phyloP scores from a whole-genome alignment of 2,329 filamentous ascomycete species.

The Neocucurbitaria cava region DNA sequence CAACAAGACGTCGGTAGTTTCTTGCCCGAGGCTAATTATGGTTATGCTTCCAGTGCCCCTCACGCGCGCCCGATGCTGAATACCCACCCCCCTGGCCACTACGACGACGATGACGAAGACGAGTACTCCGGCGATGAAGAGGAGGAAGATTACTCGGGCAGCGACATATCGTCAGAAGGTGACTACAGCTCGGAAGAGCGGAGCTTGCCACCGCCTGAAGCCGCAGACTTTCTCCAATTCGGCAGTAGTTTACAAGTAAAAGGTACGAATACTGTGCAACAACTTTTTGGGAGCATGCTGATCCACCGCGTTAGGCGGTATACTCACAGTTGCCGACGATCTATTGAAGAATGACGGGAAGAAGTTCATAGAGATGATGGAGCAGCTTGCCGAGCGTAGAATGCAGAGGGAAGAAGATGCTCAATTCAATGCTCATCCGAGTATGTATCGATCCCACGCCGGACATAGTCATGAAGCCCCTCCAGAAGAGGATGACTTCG shows the following conservation, averaged over 20 bases:
- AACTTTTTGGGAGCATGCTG: conserved; percentile 25
- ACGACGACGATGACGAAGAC: conserved; percentile 58
- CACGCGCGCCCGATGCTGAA: conserved; percentile 66
- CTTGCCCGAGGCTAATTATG: conserved; percentile 70
- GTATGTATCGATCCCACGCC: conserved; percentile 56
- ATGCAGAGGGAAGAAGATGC: conserved; percentile 97
- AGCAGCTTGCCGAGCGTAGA: conserved; percentile 93
- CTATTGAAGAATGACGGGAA: conserved; percentile 98
- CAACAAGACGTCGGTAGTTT: conserved; percentile 75
- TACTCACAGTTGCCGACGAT: conserved; percentile 98
- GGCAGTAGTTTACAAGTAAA: conserved; percentile 97
- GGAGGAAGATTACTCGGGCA: conserved; percentile 58
- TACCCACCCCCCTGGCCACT: conserved; percentile 67
- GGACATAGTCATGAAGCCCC: conserved; percentile 69
- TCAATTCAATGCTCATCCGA: conserved; percentile 67
- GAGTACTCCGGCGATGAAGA: conserved; percentile 64
- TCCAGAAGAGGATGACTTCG: conserved; percentile 79
- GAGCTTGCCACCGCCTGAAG: conserved; percentile 69
- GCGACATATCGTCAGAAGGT: conserved; percentile 72
- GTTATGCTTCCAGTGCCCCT: conserved; percentile 60
- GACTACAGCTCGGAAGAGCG: conserved; percentile 71
- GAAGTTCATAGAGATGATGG: conserved; percentile 99
- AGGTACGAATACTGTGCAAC: conserved; percentile 56
- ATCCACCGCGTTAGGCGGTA: conserved; percentile 72
- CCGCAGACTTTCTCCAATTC: conserved; percentile 94